Evolutionary conservation across 176 grass and related monocot species (phyloP).

Genomic region (Raddia distichophylla): DNA sequence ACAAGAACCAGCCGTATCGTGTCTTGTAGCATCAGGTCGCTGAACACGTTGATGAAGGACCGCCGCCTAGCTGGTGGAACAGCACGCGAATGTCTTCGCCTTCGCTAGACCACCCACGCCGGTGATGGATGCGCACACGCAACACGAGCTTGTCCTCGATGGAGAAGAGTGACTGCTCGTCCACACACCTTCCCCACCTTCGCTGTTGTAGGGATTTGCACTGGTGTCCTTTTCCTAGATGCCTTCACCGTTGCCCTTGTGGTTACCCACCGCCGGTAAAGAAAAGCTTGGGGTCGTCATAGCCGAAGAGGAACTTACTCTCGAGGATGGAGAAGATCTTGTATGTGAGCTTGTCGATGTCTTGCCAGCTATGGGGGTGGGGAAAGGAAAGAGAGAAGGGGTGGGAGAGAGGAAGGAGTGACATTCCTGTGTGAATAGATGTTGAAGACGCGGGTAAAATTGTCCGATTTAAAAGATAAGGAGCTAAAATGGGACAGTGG

Average conservation of each 20-base stretch:
- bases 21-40: constrained; percentile 74
- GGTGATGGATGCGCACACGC: constrained; percentile 38
- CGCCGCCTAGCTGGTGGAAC: constrained; percentile 45
- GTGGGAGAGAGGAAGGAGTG: too few species aligned
- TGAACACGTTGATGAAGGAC: constrained; percentile 57
- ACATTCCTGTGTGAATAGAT: too few species aligned
- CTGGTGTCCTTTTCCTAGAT: constrained; percentile 7
- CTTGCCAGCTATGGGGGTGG: not conserved
- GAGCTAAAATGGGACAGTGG: too few species aligned
- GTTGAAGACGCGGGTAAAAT: too few species aligned
- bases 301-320: constrained; percentile 94
- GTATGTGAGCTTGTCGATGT: constrained; percentile 92
- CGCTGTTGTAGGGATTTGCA: too few species aligned
- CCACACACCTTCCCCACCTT: constrained; percentile 51
- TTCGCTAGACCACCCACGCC: constrained; percentile 30
- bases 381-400: too few species aligned
- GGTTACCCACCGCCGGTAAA: not conserved
- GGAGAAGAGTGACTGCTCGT: constrained; percentile 71
- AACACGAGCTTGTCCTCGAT: constrained; percentile 74
- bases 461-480: too few species aligned
- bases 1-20: constrained; percentile 73
- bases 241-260: not conserved
- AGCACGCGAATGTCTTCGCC: constrained; percentile 38
- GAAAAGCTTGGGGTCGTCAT: constrained; percentile 79
- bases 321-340: constrained; percentile 98